A percentile compares a stretch with the other conserved stretches of the same genome.
These are phyloP conservation scores for Ophiostoma pallidulum DNA, from an alignment of 2,329 filamentous ascomycete genomes.

Conservation along the genomic window DNA sequence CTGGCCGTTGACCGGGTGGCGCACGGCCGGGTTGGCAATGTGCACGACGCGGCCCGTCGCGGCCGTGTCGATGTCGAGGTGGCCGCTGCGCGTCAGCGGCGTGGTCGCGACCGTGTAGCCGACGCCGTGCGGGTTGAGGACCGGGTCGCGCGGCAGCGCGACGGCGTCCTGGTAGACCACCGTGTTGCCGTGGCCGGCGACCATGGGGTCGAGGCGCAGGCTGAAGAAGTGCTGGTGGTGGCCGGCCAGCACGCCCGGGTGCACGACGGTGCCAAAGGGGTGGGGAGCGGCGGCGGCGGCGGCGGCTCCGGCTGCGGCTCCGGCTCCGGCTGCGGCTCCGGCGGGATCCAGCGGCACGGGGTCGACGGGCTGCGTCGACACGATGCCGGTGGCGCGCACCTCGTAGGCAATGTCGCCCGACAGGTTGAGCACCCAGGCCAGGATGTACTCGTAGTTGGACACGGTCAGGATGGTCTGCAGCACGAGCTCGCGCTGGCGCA, in stretches of 20 bases:
- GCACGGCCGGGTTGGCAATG: constrained; percentile 34
- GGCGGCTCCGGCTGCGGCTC: too few species aligned
- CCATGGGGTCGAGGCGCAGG: constrained; percentile 53
- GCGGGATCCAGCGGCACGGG: too few species aligned
- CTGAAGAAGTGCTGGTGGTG: constrained; percentile 65
- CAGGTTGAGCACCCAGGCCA: constrained; percentile 48
- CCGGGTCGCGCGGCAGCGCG: constrained; percentile 31
- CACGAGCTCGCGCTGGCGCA: constrained; percentile 52
- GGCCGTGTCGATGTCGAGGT: constrained; percentile 44
- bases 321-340: too few species aligned
- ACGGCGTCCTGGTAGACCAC: constrained; percentile 34
- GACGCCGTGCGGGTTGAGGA: constrained; percentile 42
- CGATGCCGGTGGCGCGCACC: constrained; percentile 55
- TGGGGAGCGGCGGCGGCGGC: constrained; percentile 40
- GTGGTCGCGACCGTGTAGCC: constrained; percentile 35
- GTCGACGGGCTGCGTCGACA: constrained; percentile 44
- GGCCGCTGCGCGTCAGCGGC: constrained; percentile 32
- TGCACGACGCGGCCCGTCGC: constrained; percentile 41
- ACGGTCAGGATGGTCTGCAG: constrained; percentile 61
- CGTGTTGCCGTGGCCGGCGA: constrained; percentile 34
- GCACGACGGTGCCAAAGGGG: constrained; percentile 51
- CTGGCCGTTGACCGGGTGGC: constrained; percentile 34
- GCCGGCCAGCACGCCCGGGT: constrained; percentile 54
- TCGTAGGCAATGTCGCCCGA: constrained; percentile 53
- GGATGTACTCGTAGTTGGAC: constrained; percentile 59